Evolutionary conservation across 179 eudicot genomes (phyloP).

Genomic region (Actinidia chinensis): DNA sequence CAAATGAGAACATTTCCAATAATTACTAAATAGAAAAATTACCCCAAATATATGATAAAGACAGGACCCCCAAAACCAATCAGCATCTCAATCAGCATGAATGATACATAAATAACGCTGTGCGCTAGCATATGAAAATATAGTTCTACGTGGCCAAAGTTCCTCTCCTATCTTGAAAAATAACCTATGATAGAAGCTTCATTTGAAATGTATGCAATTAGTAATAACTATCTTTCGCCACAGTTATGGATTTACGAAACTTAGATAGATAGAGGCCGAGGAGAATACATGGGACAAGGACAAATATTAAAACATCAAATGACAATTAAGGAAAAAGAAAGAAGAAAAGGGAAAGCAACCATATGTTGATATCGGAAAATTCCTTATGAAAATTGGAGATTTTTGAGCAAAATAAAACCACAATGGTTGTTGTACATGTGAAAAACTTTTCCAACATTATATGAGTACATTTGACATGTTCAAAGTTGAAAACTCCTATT

Average conservation of each 20-base stretch:
- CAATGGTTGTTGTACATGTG: too few species aligned
- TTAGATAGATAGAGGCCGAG: background rate
- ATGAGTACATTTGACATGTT: too few species aligned
- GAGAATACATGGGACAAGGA: background rate
- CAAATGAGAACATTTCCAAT: too few species aligned
- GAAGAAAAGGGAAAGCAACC: background rate
- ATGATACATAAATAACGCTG: constrained; percentile 73
- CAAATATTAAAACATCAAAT: background rate
- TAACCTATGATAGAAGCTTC: constrained; percentile 73
- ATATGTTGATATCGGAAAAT: constrained; percentile 59
- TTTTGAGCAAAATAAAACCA: constrained; percentile 87
- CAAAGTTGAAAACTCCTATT: too few species aligned
- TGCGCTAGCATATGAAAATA: constrained; percentile 90
- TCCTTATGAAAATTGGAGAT: constrained; percentile 71
- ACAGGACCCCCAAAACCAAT: constrained; percentile 61
- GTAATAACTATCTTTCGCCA: constrained; percentile 24
- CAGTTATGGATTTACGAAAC: background rate
- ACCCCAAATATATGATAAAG: too few species aligned
- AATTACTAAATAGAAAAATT: too few species aligned
- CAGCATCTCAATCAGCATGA: constrained; percentile 80
- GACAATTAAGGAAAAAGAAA: background rate
- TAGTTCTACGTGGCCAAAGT: constrained; percentile 85
- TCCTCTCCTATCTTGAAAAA: constrained; percentile 70
- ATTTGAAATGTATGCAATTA: constrained; percentile 44
- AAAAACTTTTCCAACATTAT: too few species aligned